phyloP scores from a whole-genome alignment of 2,329 filamentous ascomycete genomes.

The Paradendryphiella salina region DNA sequence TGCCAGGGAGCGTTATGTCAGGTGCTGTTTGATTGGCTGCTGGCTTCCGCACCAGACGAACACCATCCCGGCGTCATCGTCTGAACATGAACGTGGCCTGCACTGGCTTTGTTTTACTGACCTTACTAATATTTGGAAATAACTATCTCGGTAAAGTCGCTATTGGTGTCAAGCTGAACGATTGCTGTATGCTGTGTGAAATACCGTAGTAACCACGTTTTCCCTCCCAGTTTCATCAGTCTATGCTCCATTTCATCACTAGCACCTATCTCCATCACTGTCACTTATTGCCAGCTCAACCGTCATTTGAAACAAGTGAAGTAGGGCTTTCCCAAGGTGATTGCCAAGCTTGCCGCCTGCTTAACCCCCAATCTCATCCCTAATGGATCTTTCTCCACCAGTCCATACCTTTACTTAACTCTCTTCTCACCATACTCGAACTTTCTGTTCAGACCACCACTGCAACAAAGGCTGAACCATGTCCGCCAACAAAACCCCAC shows the following conservation, averaged over 20 bases:
- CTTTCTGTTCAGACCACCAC: not conserved
- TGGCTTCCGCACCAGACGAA: conserved; percentile 4
- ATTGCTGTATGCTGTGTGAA: too few species aligned
- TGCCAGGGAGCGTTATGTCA: conserved; percentile 18
- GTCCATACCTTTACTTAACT: not conserved
- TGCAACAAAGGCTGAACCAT: not conserved
- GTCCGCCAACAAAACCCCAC: not conserved
- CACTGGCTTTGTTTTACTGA: too few species aligned
- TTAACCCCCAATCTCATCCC: not conserved
- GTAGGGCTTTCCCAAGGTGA: not conserved
- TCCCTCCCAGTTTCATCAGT: too few species aligned
- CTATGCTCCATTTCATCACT: too few species aligned
- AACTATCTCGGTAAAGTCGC: too few species aligned
- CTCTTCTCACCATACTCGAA: not conserved
- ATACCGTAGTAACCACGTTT: too few species aligned
- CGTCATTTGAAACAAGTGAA: too few species aligned
- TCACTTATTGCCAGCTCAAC: too few species aligned
- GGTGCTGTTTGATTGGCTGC: conserved; percentile 11
- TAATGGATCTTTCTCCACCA: not conserved
- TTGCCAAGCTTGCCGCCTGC: not conserved
- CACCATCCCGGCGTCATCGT: conserved; percentile 11
- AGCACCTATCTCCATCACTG: not conserved
- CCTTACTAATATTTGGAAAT: too few species aligned
- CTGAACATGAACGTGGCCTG: not conserved
- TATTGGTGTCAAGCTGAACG: too few species aligned